phyloP scores from a whole-genome alignment of 495 filamentous ascomycete genomes.

The Hypoxylon trugodes region DNA sequence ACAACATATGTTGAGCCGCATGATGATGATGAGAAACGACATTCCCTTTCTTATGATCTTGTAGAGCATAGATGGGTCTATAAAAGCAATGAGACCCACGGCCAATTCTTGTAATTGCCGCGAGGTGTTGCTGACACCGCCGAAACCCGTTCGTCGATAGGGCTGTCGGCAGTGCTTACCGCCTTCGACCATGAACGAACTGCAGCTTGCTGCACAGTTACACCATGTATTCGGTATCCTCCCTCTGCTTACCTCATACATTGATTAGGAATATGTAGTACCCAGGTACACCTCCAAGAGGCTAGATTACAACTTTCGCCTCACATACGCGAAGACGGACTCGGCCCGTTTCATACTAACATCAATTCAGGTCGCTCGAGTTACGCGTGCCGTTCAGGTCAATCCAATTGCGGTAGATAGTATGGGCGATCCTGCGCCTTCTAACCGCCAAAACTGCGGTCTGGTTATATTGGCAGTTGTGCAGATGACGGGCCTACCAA shows the following conservation, averaged over 20 bases:
- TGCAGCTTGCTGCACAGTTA: slow-evolving; percentile 14
- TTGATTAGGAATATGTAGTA: background rate
- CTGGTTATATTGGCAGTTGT: slow-evolving; percentile 6
- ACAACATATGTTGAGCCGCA: slow-evolving; percentile 30
- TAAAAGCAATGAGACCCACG: slow-evolving; percentile 11
- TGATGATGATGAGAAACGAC: background rate
- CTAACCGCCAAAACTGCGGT: background rate
- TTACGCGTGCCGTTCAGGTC: background rate
- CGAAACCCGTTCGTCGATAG: background rate
- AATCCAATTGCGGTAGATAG: slow-evolving; percentile 12
- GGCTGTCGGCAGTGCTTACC: slow-evolving; percentile 6
- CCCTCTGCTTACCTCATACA: slow-evolving; percentile 19
- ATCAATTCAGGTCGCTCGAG: background rate
- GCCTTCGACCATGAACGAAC: slow-evolving; percentile 5
- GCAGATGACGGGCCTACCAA: slow-evolving; percentile 3
- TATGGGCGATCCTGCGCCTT: background rate
- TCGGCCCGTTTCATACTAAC: background rate
- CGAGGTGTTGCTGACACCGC: background rate
- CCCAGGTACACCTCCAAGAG: background rate
- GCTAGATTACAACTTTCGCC: slow-evolving; percentile 1
- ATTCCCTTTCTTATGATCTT: background rate
- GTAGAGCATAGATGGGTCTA: slow-evolving; percentile 7
- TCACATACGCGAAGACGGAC: background rate
- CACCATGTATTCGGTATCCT: slow-evolving; percentile 1
- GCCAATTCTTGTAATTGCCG: background rate